Evolutionary conservation across 78 protist species (phyloP).

Genomic region (Dictyostelium intermedium): DNA sequence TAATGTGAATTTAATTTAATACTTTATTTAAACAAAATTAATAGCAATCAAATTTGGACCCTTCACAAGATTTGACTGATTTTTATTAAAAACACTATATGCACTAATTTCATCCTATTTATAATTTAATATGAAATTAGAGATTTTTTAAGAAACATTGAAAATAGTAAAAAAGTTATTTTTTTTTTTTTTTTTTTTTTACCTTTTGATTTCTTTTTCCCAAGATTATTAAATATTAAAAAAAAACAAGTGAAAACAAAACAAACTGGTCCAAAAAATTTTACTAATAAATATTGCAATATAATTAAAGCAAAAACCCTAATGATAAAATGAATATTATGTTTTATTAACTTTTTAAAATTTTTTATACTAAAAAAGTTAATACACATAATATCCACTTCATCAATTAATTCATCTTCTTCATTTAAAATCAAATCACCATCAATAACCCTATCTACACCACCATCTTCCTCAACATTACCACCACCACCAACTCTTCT

Average conservation of each 20-base stretch:
- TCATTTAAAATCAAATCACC: neutral
- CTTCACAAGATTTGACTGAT: neutral
- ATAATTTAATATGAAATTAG: no score
- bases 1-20: no score
- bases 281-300: constrained; percentile 6
- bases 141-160: no score
- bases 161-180: no score
- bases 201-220: constrained; percentile 11
- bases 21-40: neutral
- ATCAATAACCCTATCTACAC: neutral
- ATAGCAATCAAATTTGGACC: neutral
- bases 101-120: constrained; percentile 48
- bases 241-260: neutral
- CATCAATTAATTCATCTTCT: neutral
- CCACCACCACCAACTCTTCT: neutral
- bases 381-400: neutral
- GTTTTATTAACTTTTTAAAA: neutral
- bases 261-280: constrained; percentile 44
- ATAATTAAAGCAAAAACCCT: neutral
- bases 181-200: neutral
- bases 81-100: constrained; percentile 56
- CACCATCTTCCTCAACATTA: neutral
- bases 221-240: constrained; percentile 34
- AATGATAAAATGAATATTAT: neutral
- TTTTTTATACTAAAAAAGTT: neutral